A percentile compares a stretch with the other conserved stretches of the same genome.
phyloP scores from a whole-genome alignment of 768 basidiomycete genomes.

The Collybia mongolica region DNA sequence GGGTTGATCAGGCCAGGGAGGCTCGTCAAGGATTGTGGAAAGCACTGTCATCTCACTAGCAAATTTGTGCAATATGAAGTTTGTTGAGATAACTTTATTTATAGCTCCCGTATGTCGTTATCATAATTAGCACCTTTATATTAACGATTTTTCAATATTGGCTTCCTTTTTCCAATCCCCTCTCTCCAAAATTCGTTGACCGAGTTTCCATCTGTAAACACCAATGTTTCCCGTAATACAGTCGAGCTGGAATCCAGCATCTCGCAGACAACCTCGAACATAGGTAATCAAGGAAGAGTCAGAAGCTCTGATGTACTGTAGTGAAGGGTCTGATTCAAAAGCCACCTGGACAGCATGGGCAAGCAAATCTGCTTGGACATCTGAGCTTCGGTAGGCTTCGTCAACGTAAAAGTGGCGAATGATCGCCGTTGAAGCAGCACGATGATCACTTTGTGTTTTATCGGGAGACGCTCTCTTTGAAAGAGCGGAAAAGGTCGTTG shows the following conservation, averaged over 20 bases:
- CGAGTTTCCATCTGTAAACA: slow-evolving; percentile 55
- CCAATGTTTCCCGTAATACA: slow-evolving; percentile 47
- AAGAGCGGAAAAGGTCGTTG: slow-evolving; percentile 20
- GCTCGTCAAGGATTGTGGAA: slow-evolving; percentile 15
- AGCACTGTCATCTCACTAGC: slow-evolving; percentile 6
- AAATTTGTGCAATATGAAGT: too few species aligned
- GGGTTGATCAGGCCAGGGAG: slow-evolving; percentile 28
- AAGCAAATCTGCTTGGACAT: slow-evolving; percentile 66
- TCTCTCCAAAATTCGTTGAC: slow-evolving; percentile 40
- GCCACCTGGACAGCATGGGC: slow-evolving; percentile 54
- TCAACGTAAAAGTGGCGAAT: slow-evolving; percentile 79
- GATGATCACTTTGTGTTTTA: slow-evolving; percentile 19
- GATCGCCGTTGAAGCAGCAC: slow-evolving; percentile 47
- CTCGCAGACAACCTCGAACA: slow-evolving; percentile 39
- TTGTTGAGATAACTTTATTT: too few species aligned
- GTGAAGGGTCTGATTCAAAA: slow-evolving; percentile 42
- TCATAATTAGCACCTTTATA: too few species aligned
- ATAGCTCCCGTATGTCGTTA: too few species aligned
- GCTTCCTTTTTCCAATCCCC: slow-evolving; percentile 39
- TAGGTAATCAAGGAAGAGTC: slow-evolving; percentile 56
- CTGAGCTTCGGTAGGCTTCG: slow-evolving; percentile 53
- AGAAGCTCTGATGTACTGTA: slow-evolving; percentile 44
- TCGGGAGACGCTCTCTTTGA: slow-evolving; percentile 16
- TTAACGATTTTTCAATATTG: slow-evolving; percentile 10
- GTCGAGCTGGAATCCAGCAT: slow-evolving; percentile 49